Base-by-base conservation (phyloP, 768 basidiomycete species). In the Pisolithus tinctorius region DNA sequence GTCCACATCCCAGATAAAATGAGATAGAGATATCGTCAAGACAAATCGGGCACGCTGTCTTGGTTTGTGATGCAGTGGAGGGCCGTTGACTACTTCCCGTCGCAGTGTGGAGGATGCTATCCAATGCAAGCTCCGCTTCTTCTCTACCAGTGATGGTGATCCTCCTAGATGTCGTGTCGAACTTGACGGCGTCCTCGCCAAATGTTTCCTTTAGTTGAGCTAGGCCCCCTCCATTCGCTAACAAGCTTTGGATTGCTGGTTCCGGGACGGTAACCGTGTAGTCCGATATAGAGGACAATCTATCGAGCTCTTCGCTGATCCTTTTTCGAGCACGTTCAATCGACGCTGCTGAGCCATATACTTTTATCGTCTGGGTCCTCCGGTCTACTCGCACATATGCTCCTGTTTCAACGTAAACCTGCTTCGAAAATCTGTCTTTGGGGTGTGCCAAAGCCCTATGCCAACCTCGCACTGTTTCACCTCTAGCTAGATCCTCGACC, bases 1-100 rank as follows among this genome's bases (percentile, higher is more conserved):
- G 88, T 1, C 83, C 80, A 54, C 88, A 91, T 4, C 64, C 67
- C 1, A 89, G 69, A 10, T 43, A 70, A 70, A 25, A 80, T 57
- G 1, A 82, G 78, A n/a, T 71, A 59, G 11, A 75, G 14, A 66
- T 49, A 1, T 3, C 55, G 53, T 77, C 75, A 43, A 72, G 74
- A 57, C 83, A 85, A 40, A 85, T 69, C 5, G 83, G 82, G 56
- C 83, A 85, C 10, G 30, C 30, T 10, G 30, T 31, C 7, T 31
- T 9, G 10, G 7, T 31, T 31, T 31, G 30, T n/a, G 16, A 9
- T 6, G 9, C 38, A 6, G 4, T 26, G 6, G 9, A 44, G 14
- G 42, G n/a, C 13, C 26, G 25, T 37, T 9, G 43, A 9, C 49
- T 39, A 5, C 63, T 65, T n/a, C 60, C 61, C 6, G 69, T 51